Conservation (phyloP, 495 filamentous ascomycete species). For the Aspergillus haitiensis region DNA sequence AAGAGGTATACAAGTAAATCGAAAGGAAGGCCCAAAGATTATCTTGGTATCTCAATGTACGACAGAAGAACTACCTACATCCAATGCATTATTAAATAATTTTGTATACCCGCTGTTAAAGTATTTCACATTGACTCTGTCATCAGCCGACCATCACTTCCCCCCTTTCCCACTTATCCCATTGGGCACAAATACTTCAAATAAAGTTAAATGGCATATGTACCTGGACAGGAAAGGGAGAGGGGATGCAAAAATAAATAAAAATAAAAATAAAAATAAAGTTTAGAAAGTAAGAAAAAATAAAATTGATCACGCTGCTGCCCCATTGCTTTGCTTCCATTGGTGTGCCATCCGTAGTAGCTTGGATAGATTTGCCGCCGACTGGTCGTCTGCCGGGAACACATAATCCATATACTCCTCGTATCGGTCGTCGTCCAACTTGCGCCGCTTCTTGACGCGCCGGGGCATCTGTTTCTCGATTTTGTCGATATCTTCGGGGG, state of each 20-base stretch:
- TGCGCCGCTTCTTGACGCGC: slow-evolving; percentile 89
- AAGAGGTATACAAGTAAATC: no score
- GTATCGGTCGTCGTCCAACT: slow-evolving; percentile 89
- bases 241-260: neutral
- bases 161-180: no score
- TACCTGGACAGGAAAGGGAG: neutral
- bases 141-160: no score
- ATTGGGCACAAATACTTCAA: no score
- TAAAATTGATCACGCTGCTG: neutral
- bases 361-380: slow-evolving; percentile 78
- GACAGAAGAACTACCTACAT: no score
- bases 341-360: slow-evolving; percentile 79
- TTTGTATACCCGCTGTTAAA: no score
- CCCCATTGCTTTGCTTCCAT: slow-evolving; percentile 73
- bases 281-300: neutral
- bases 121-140: no score
- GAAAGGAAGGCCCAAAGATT: no score
- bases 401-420: slow-evolving; percentile 98
- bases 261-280: neutral
- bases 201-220: no score
- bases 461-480: slow-evolving; percentile 92
- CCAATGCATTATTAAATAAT: no score
- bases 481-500: slow-evolving; percentile 72
- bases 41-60: no score
- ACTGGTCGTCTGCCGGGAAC: slow-evolving; percentile 94